Percentiles rank a stretch among this genome's conserved stretches.
Evolutionary conservation across 768 basidiomycete species (phyloP).

Genomic region (Mycena amicta): DNA sequence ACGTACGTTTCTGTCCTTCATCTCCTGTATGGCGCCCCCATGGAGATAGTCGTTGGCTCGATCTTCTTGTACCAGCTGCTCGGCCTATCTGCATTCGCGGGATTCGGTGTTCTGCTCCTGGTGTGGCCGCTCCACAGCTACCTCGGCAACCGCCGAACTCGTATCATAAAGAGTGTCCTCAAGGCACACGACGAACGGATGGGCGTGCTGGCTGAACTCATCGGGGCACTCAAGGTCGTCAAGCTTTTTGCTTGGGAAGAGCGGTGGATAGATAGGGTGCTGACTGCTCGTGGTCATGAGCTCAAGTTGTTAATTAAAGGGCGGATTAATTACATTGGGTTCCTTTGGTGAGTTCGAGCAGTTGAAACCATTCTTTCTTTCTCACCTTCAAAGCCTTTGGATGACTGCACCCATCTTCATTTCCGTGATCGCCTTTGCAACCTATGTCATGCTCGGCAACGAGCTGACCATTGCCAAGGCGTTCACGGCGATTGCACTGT

Average conservation of each 20-base stretch:
- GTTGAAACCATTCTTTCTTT: neutral
- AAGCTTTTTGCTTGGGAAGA: constrained; percentile 86
- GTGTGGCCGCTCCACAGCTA: constrained; percentile 74
- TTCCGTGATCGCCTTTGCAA: constrained; percentile 78
- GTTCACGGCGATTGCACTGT: constrained; percentile 85
- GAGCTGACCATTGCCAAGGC: constrained; percentile 78
- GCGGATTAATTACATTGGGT: neutral
- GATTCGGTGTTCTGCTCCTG: constrained; percentile 66
- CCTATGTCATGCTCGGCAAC: constrained; percentile 71
- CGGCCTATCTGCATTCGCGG: constrained; percentile 59
- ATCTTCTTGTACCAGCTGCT: constrained; percentile 1
- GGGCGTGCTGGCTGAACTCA: constrained; percentile 77
- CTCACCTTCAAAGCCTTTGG: constrained; percentile 53
- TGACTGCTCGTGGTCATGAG: constrained; percentile 69
- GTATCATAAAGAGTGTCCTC: constrained; percentile 65
- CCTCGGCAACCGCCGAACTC: constrained; percentile 59
- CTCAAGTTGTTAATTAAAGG: constrained; percentile 31
- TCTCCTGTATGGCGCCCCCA: neutral
- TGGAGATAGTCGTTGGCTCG: neutral
- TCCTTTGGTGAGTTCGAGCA: neutral
- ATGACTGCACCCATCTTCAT: constrained; percentile 75
- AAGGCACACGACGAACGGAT: constrained; percentile 76
- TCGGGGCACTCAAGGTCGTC: constrained; percentile 74
- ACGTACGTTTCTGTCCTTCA: neutral
- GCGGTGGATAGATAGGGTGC: constrained; percentile 68